Base-by-base conservation (phyloP, 2,329 filamentous ascomycete species). In the Fusarium zealandicum region DNA sequence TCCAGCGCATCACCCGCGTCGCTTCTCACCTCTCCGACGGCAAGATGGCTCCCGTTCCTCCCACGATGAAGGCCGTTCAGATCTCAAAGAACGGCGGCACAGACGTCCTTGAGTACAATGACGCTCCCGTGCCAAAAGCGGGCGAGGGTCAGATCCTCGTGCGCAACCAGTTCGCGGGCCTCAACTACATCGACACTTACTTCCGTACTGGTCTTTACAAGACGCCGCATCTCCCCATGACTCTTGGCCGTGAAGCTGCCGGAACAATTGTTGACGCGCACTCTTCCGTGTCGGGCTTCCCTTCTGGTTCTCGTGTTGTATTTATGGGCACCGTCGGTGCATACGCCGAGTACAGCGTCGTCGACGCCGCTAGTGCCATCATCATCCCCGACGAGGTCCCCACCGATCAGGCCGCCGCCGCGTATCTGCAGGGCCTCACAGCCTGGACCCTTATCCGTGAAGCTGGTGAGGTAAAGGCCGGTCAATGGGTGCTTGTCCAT, bases 141-240 rank as follows among this genome's bases (percentile, higher is more conserved):
- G 78, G 83, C 30, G 83, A 87, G n/a, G 87, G 86, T 53, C 81
- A 96, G 63, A 75, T 96, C 17, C 82, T 96, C 4, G 84, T 96
- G 53, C 89, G 88, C 75, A 96, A 96, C 74, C 84, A 88, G 60
- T 90, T 84, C 70, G 81, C 89, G 41, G 93, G 92, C 54, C 79
- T 96, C 57, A 96, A 96, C 76, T 96, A 84, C 76, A 96, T 96
- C 68, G 93, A 96, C 75, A 96, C 79, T 32, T 96, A 96, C 76
- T 96, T 93, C 82, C 91, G 93, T 71, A 86, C 83, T 11, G 93
- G 93, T 10, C 83, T 96, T 43, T 96, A 96, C 79, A 77, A 80
- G 10, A 78, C 86, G 1, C 81, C 89, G 1, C 37, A 54, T 2
- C 85, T 90, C 65, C 93, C 92, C 5, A 82, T 90, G 66, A 86